Base-by-base conservation (phyloP, 768 basidiomycete species). In the Clitopilus hobsonii region DNA sequence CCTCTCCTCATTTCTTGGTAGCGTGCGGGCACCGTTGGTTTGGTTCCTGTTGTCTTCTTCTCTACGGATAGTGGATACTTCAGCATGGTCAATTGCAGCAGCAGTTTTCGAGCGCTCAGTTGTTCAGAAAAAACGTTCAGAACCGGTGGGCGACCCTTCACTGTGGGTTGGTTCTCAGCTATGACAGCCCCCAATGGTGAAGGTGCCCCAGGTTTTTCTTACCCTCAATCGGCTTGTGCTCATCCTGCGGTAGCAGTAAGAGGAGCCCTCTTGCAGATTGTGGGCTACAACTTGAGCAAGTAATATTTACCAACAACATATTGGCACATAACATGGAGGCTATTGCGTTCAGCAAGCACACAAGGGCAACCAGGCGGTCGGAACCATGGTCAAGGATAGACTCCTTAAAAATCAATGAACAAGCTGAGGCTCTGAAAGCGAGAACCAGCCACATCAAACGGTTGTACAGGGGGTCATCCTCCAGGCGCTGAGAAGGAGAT, bases 51-150 rank as follows among this genome's bases (percentile, higher is more conserved):
- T 63, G 58, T 60, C 58, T 54, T 63, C 56, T 49, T 11, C 56
- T 58, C 52, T 56, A 63, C 61, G 76, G 73, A 76, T 81, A 70
- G 69, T 73, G 56, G 76, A 80, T 55, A 65, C 78, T 52, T 58
- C 64, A 62, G 14, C 78, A 78, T 62, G 59, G 64, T 50, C 57
- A 64, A 50, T 65, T 65, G 54, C 61, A 65, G 56, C 63, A 64
- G 48, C 67, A 68, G 52, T 72, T 74, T 57, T 51, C 56, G 48
- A 64, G 71, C 29, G 74, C 72, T 38, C 81, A 73, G 77, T 22
- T 79, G 79, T 52, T 67, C 72, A 51, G n/a, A n/a, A n/a, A n/a
- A n/a, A 63, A 63, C 45, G 60, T 75, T 49, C 73, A 74, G 36
- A 71, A 75, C 67, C 67, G 69, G 23, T 61, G 49, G 65, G 69